Percentiles rank a stretch among this genome's conserved stretches.
These are phyloP conservation scores for Colletotrichum sp. DNA, from an alignment of 2,329 filamentous ascomycete genomes.

Conservation along the genomic window DNA sequence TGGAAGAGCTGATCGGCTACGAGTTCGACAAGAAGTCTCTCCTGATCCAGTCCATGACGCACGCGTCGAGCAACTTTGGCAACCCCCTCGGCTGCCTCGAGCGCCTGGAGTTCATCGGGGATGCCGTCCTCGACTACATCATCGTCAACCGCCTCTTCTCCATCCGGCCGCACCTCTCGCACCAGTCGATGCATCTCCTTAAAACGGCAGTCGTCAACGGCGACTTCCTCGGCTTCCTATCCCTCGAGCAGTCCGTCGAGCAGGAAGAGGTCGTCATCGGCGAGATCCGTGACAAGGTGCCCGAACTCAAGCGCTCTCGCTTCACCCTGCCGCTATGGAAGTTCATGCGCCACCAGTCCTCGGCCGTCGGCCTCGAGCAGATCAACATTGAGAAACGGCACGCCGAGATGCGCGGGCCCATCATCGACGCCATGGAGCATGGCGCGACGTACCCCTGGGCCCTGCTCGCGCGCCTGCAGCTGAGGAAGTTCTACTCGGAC, in stretches of 20 bases:
- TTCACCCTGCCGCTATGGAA: constrained; percentile 62
- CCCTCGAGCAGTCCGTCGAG: constrained; percentile 58
- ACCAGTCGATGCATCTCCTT: constrained; percentile 74
- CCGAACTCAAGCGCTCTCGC: constrained; percentile 20
- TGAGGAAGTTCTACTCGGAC: constrained; percentile 83
- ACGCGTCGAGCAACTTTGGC: constrained; percentile 63
- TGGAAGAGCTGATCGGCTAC: constrained; percentile 75
- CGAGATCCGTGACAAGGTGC: constrained; percentile 15
- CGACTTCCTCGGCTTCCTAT: constrained; percentile 78
- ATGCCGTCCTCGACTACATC: constrained; percentile 82
- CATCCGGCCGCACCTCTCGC: constrained; percentile 42
- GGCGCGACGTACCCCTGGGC: constrained; percentile 77
- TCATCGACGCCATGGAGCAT: constrained; percentile 55
- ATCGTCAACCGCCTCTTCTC: constrained; percentile 68
- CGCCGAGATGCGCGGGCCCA: constrained; percentile 46
- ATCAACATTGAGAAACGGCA: constrained; percentile 50
- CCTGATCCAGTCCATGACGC: constrained; percentile 81
- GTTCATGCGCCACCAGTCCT: constrained; percentile 68
- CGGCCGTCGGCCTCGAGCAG: constrained; percentile 53
- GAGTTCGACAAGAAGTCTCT: constrained; percentile 71
- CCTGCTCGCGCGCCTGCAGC: constrained; percentile 66
- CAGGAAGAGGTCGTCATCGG: constrained; percentile 25
- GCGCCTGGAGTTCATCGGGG: constrained; percentile 86
- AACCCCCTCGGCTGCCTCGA: constrained; percentile 62
- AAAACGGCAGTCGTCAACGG: constrained; percentile 81